phyloP scores from a whole-genome alignment of 2,329 filamentous ascomycete species.

The Paraphaeosphaeria sporulosa region DNA sequence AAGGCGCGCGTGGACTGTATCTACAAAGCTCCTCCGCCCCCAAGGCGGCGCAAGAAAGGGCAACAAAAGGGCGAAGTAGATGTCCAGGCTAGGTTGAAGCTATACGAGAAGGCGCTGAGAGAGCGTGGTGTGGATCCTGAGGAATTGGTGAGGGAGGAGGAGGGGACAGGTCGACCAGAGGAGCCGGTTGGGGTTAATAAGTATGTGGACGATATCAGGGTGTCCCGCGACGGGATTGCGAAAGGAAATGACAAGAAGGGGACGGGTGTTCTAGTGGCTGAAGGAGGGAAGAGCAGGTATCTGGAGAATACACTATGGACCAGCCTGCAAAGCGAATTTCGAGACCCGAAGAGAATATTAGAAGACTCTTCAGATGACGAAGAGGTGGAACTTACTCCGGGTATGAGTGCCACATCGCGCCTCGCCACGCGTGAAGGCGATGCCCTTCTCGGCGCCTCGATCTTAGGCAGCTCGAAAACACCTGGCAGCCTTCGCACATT shows the following conservation, averaged over 20 bases:
- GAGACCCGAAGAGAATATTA: slow-evolving; percentile 35
- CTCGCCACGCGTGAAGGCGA: slow-evolving; percentile 21
- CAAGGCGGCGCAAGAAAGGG: slow-evolving; percentile 38
- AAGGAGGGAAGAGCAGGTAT: slow-evolving; percentile 40
- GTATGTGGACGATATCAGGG: slow-evolving; percentile 6
- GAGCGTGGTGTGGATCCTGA: slow-evolving; percentile 39
- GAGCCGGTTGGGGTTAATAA: slow-evolving; percentile 14
- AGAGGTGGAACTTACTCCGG: background rate
- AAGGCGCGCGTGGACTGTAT: slow-evolving; percentile 40
- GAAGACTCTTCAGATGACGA: slow-evolving; percentile 43
- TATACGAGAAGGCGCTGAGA: slow-evolving; percentile 42
- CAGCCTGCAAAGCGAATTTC: slow-evolving; percentile 38
- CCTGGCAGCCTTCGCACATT: slow-evolving; percentile 42
- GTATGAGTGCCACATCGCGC: slow-evolving; percentile 6
- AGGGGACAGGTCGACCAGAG: slow-evolving; percentile 4
- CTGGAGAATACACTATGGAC: slow-evolving; percentile 46
- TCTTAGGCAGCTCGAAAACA: slow-evolving; percentile 29
- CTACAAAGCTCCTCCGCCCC: slow-evolving; percentile 43
- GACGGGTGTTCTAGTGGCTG: slow-evolving; percentile 32
- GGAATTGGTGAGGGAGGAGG: slow-evolving; percentile 26
- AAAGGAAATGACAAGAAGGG: slow-evolving; percentile 1
- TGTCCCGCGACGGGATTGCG: background rate
- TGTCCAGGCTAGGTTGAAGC: slow-evolving; percentile 28
- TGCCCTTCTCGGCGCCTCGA: slow-evolving; percentile 30
- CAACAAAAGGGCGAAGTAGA: slow-evolving; percentile 29